Conservation (phyloP, 306 rosid genomes). For the Biancaea sappan region DNA sequence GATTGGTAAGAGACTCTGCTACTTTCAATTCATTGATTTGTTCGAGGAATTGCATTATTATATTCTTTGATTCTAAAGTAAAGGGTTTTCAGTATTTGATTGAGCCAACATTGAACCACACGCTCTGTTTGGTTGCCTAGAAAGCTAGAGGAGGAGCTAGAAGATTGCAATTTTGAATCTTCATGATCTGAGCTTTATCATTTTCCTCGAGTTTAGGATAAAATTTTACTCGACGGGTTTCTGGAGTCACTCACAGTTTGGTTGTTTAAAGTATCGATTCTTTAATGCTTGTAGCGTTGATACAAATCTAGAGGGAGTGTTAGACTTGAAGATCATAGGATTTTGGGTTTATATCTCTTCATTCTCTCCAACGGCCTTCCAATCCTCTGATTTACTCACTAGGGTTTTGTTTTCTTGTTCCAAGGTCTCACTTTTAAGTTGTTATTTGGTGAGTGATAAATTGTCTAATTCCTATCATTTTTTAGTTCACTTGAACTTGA, state of each 20-base stretch:
- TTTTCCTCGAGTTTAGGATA: neutral
- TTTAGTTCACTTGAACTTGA: conserved; percentile 1
- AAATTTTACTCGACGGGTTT: neutral
- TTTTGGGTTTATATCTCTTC: neutral
- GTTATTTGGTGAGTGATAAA: neutral
- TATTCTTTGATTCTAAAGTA: neutral
- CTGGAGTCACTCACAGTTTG: neutral
- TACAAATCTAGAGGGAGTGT: neutral
- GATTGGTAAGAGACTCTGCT: conserved; percentile 42
- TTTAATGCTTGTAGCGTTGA: neutral
- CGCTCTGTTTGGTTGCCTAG: conserved; percentile 29
- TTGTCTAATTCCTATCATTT: neutral
- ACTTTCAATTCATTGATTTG: conserved; percentile 6
- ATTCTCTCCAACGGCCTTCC: neutral
- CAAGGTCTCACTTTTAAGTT: too few species aligned
- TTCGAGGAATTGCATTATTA: neutral
- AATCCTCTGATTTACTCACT: conserved; percentile 18
- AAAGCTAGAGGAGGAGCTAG: conserved; percentile 11
- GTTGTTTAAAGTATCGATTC: neutral
- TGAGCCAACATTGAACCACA: conserved; percentile 21
- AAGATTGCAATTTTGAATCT: neutral
- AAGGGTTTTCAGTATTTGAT: neutral
- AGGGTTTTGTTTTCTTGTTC: conserved; percentile 32
- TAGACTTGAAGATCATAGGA: neutral
- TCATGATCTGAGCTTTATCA: neutral